These are phyloP conservation scores for Solanum rostratum DNA, from an alignment of 257 asterid species.

Conservation along the genomic window DNA sequence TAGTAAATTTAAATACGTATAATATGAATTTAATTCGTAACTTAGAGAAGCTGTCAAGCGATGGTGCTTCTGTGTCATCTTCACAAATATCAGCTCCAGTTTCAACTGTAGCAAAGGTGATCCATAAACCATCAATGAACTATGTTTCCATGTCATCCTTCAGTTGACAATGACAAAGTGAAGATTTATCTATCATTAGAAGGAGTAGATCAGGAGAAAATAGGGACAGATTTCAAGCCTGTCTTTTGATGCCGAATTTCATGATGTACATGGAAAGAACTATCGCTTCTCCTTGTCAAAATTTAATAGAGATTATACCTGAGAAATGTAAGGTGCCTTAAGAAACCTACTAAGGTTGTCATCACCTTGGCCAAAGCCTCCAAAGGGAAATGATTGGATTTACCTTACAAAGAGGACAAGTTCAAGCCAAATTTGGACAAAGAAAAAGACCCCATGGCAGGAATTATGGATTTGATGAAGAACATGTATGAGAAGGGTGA, in stretches of 20 bases:
- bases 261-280: slow-evolving; percentile 73
- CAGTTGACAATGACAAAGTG: slow-evolving; percentile 74
- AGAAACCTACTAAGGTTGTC: slow-evolving; percentile 66
- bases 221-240: slow-evolving; percentile 57
- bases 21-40: no score
- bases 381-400: slow-evolving; percentile 72
- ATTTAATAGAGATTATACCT: slow-evolving; percentile 65
- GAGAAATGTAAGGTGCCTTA: slow-evolving; percentile 65
- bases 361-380: slow-evolving; percentile 57
- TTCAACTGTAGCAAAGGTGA: slow-evolving; percentile 21
- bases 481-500: slow-evolving; percentile 88
- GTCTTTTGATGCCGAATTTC: slow-evolving; percentile 64
- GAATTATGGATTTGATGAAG: slow-evolving; percentile 91
- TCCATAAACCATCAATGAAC: slow-evolving; percentile 15
- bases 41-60: slow-evolving; percentile 47
- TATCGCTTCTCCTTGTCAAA: slow-evolving; percentile 72
- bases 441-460: slow-evolving; percentile 82
- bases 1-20: no score
- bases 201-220: slow-evolving; percentile 70
- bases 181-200: slow-evolving; percentile 82
- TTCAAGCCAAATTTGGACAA: slow-evolving; percentile 58
- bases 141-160: slow-evolving; percentile 59
- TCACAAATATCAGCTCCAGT: slow-evolving; percentile 20
- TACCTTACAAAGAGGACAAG: slow-evolving; percentile 88
- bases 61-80: slow-evolving; percentile 18